Percentiles rank a stretch among this genome's conserved stretches.
These are phyloP conservation scores for Ophiocordyceps australis DNA, from an alignment of 2,329 filamentous ascomycete species.

Conservation along the genomic window DNA sequence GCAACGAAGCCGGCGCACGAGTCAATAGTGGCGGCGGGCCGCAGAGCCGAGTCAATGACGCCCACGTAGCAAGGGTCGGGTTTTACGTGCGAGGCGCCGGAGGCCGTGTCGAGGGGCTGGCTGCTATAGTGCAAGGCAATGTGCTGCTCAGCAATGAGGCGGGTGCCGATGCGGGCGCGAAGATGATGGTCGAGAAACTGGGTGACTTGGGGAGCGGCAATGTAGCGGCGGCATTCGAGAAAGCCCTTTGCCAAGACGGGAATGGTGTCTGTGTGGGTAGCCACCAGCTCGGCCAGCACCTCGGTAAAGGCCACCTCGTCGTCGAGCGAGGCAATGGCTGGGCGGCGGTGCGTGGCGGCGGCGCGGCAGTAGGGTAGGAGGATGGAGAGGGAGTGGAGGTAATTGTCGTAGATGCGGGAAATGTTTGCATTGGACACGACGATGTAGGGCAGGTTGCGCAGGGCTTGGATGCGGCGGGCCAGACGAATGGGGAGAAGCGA, in stretches of 20 bases:
- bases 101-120: slow-evolving; percentile 46
- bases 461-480: slow-evolving; percentile 80
- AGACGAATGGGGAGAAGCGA: slow-evolving; percentile 81
- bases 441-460: slow-evolving; percentile 90
- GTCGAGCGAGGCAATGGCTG: slow-evolving; percentile 43
- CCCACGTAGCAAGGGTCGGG: slow-evolving; percentile 55
- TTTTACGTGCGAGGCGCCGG: not conserved
- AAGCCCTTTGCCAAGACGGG: slow-evolving; percentile 84
- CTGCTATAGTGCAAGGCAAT: slow-evolving; percentile 65
- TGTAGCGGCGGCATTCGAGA: slow-evolving; percentile 82
- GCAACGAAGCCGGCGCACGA: slow-evolving; percentile 79
- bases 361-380: slow-evolving; percentile 62
- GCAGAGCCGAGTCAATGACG: slow-evolving; percentile 81
- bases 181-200: slow-evolving; percentile 86
- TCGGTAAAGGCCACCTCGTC: slow-evolving; percentile 87
- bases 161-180: slow-evolving; percentile 80
- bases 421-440: slow-evolving; percentile 97
- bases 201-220: slow-evolving; percentile 67
- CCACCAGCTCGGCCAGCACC: slow-evolving; percentile 85
- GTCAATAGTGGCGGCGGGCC: slow-evolving; percentile 65
- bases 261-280: slow-evolving; percentile 89
- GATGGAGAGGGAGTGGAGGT: slow-evolving; percentile 80
- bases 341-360: slow-evolving; percentile 15
- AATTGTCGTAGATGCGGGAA: slow-evolving; percentile 87
- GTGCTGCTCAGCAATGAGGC: slow-evolving; percentile 90